Conservation (phyloP, 192 early-diverging fungal species). For the Backusella mclennaniae region DNA sequence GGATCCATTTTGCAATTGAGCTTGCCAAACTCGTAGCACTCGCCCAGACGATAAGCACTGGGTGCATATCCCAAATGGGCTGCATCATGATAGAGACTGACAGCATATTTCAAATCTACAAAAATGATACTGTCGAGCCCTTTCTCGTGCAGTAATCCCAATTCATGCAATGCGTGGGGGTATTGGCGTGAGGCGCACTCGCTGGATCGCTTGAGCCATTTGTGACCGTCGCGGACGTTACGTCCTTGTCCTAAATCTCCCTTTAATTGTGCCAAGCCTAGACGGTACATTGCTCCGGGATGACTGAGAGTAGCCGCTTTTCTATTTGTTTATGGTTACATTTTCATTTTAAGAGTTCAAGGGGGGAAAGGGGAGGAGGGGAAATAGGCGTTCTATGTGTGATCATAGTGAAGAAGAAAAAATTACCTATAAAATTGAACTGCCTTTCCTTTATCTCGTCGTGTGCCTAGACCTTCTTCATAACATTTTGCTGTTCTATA, state of each 20-base stretch:
- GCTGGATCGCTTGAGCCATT: constrained; percentile 56
- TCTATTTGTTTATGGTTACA: constrained; percentile 25
- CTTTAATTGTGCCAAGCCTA: constrained; percentile 55
- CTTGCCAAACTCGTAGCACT: constrained; percentile 61
- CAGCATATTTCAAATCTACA: constrained; percentile 57
- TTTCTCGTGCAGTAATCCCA: constrained; percentile 51
- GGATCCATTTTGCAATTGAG: constrained; percentile 48
- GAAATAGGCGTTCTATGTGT: not conserved
- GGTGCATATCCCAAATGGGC: constrained; percentile 66
- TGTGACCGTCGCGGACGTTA: constrained; percentile 55
- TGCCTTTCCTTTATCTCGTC: constrained; percentile 50
- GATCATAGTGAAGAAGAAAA: too few species aligned
- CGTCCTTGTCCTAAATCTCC: constrained; percentile 52
- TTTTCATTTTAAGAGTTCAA: not conserved
- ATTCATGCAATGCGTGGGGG: constrained; percentile 57
- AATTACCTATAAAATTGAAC: constrained; percentile 39
- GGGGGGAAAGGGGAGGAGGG: not conserved
- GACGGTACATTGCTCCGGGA: constrained; percentile 60
- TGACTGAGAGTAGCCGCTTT: constrained; percentile 67
- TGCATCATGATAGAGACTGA: constrained; percentile 57
- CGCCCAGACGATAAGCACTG: constrained; percentile 55
- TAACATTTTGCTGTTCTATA: constrained; percentile 50
- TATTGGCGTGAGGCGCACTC: constrained; percentile 55
- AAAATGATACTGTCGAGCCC: constrained; percentile 58
- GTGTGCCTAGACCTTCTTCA: constrained; percentile 60